phyloP scores from a whole-genome alignment of 495 filamentous ascomycete genomes.

The Rusavskia elegans region DNA sequence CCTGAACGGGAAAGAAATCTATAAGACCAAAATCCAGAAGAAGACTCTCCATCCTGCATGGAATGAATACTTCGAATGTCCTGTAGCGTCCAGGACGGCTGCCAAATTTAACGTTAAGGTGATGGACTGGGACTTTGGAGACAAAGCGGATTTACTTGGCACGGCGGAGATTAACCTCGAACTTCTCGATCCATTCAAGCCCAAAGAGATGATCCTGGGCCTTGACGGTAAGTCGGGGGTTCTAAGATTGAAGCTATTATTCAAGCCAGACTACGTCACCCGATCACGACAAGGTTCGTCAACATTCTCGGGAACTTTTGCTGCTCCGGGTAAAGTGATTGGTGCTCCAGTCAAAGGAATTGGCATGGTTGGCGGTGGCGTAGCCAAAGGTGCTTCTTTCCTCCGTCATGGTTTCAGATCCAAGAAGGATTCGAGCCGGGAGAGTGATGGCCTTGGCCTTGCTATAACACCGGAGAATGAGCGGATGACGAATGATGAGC shows the following conservation, averaged over 20 bases:
- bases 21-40: conserved; percentile 89
- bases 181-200: conserved; percentile 68
- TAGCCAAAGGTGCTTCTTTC: conserved; percentile 79
- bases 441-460: conserved; percentile 21
- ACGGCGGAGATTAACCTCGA: conserved; percentile 62
- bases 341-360: conserved; percentile 88
- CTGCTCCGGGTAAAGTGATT: conserved; percentile 79
- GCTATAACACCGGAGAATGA: conserved; percentile 24
- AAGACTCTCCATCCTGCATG: conserved; percentile 89
- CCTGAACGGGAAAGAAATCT: conserved; percentile 68
- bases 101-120: conserved; percentile 74
- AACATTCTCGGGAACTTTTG: conserved; percentile 87
- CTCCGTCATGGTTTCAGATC: conserved; percentile 62
- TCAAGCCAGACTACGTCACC: conserved; percentile 84
- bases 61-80: conserved; percentile 88
- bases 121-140: conserved; percentile 91
- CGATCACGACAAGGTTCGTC: conserved; percentile 78
- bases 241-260: conserved; percentile 71
- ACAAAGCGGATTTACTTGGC: conserved; percentile 78
- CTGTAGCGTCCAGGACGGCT: conserved; percentile 65
- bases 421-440: conserved; percentile 44
- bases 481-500: conserved; percentile 9
- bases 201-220: conserved; percentile 51
- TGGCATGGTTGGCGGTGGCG: conserved; percentile 59
- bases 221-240: conserved; percentile 83